A percentile compares a stretch with the other conserved stretches of the same genome.
Evolutionary conservation across 1,284 basidiomycete species (phyloP).

Genomic region (Cryptococcus hybrid): DNA sequence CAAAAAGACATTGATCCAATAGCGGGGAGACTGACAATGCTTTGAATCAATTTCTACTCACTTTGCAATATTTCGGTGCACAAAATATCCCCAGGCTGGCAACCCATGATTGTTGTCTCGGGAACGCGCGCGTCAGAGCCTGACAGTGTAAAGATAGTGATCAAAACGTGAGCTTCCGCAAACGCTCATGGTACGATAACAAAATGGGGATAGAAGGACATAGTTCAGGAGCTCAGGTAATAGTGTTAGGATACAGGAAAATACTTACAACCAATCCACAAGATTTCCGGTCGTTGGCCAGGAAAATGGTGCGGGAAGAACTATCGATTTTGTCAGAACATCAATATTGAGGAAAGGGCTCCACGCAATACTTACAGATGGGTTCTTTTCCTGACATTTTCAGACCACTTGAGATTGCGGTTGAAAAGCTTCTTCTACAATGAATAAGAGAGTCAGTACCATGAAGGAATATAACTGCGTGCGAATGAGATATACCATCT

Average conservation of each 20-base stretch:
- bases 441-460: neutral
- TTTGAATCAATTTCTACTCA: constrained; percentile 13
- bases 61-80: constrained; percentile 48
- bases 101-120: constrained; percentile 46
- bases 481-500: constrained; percentile 11
- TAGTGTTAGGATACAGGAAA: neutral
- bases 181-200: neutral
- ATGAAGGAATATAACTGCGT: neutral
- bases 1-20: neutral
- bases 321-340: constrained; percentile 10
- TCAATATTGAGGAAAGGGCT: neutral
- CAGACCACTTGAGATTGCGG: constrained; percentile 26
- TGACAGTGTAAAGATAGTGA: constrained; percentile 3
- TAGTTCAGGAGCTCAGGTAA: too few species aligned
- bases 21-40: neutral
- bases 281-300: constrained; percentile 46
- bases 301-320: constrained; percentile 45
- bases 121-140: constrained; percentile 48
- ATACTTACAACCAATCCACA: constrained; percentile 47
- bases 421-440: constrained; percentile 25
- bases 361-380: constrained; percentile 17
- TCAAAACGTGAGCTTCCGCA: constrained; percentile 1
- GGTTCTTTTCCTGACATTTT: constrained; percentile 23
- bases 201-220: too few species aligned
- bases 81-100: constrained; percentile 45